These are phyloP conservation scores for Apocynum venetum DNA, from an alignment of 257 asterid species.

Conservation along the genomic window DNA sequence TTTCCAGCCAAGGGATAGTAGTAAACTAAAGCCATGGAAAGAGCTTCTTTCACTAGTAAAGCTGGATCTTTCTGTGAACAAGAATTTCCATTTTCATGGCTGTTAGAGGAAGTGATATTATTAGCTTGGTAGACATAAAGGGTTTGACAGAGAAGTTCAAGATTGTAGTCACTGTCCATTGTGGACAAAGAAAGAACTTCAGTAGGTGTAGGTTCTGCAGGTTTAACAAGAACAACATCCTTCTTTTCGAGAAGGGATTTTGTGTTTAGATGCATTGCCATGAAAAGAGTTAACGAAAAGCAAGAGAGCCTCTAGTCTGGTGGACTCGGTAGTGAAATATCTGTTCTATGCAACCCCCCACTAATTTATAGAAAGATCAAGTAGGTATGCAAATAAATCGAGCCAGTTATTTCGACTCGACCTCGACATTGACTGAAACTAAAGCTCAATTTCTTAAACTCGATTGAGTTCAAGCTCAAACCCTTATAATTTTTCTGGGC, in stretches of 20 bases:
- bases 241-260: conserved; percentile 3
- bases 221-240: conserved; percentile 21
- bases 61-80: conserved; percentile 6
- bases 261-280: conserved; percentile 5
- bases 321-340: background rate
- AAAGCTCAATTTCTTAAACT: too few species aligned
- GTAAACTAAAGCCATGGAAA: conserved; percentile 16
- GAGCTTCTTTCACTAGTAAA: conserved; percentile 13
- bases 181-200: conserved; percentile 21
- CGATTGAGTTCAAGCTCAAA: too few species aligned
- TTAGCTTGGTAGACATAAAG: conserved; percentile 18
- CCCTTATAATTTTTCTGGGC: too few species aligned
- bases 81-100: conserved; percentile 4
- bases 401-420: too few species aligned
- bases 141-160: conserved; percentile 24
- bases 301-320: background rate
- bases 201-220: conserved; percentile 15
- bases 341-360: background rate
- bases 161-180: conserved; percentile 20
- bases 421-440: too few species aligned
- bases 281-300: background rate
- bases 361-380: conserved; percentile 2
- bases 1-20: conserved; percentile 31
- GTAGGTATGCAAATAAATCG: too few species aligned
- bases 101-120: background rate